Conservation (phyloP, 2,329 filamentous ascomycete genomes). For the Aspergillus uvarum region DNA sequence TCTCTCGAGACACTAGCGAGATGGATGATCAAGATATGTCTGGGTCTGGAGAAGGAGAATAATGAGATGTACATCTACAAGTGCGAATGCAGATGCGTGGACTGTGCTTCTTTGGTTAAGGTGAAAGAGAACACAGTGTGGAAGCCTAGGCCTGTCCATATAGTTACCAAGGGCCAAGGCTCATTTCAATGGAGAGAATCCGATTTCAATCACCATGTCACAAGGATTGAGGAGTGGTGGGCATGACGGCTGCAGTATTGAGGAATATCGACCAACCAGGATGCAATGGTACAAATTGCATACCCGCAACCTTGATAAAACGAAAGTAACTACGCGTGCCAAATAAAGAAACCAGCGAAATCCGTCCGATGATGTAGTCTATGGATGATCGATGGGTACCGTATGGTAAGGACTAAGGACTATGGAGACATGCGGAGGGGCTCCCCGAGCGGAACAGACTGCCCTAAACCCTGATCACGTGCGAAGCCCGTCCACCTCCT, state of each 20-base stretch:
- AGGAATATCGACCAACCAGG: background rate
- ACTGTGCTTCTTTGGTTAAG: background rate
- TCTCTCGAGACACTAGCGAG: conserved; percentile 17
- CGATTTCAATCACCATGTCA: background rate
- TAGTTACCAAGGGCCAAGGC: background rate
- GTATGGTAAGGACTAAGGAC: background rate
- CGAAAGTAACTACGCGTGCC: background rate
- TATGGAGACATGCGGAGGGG: conserved; percentile 14
- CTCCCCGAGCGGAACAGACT: background rate
- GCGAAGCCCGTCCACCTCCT: conserved; percentile 32
- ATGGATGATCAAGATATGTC: conserved; percentile 8
- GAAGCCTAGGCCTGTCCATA: background rate
- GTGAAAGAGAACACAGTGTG: background rate
- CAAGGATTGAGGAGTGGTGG: background rate
- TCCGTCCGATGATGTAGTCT: background rate
- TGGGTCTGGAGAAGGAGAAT: background rate
- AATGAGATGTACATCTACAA: background rate
- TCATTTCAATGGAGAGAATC: background rate
- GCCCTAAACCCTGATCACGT: conserved; percentile 40
- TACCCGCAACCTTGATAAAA: background rate
- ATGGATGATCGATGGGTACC: background rate
- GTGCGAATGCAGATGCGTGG: background rate
- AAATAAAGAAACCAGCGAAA: background rate
- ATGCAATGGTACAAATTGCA: background rate
- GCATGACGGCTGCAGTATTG: background rate